Percentiles rank a stretch among this genome's conserved stretches.
Evolutionary conservation across 2,329 filamentous ascomycete species (phyloP).

Genomic region (Penicillium sp.): DNA sequence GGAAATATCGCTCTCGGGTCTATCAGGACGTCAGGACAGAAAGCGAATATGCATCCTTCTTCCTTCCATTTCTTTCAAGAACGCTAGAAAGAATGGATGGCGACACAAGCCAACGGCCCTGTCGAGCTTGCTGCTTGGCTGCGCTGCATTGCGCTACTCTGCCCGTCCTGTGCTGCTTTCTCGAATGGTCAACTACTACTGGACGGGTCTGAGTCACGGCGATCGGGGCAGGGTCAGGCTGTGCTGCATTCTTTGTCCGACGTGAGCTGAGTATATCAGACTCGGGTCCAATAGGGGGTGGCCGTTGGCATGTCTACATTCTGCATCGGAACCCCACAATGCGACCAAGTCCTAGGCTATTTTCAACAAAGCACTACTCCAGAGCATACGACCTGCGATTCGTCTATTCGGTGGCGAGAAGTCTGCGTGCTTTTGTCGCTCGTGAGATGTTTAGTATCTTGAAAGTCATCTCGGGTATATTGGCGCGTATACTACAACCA

Average conservation of each 20-base stretch:
- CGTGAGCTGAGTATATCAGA: conserved; percentile 1
- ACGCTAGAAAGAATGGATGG: neutral
- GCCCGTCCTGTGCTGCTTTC: neutral
- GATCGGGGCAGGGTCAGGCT: neutral
- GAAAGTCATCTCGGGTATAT: neutral
- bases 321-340: neutral
- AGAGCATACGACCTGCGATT: neutral
- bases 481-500: neutral
- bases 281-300: neutral
- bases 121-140: neutral
- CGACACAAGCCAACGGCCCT: conserved; percentile 5
- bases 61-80: neutral
- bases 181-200: neutral
- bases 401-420: neutral
- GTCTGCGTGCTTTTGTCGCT: neutral
- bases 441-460: neutral
- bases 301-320: neutral
- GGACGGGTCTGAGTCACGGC: conserved; percentile 6
- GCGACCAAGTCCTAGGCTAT: neutral
- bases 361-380: neutral
- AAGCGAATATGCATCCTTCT: neutral
- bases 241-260: conserved; percentile 12
- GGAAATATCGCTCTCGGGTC: neutral
- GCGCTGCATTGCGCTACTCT: neutral
- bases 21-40: neutral